A percentile compares a stretch with the other conserved stretches of the same genome.
Evolutionary conservation across 257 asterid species (phyloP).

Genomic region (Solanum pennellii): DNA sequence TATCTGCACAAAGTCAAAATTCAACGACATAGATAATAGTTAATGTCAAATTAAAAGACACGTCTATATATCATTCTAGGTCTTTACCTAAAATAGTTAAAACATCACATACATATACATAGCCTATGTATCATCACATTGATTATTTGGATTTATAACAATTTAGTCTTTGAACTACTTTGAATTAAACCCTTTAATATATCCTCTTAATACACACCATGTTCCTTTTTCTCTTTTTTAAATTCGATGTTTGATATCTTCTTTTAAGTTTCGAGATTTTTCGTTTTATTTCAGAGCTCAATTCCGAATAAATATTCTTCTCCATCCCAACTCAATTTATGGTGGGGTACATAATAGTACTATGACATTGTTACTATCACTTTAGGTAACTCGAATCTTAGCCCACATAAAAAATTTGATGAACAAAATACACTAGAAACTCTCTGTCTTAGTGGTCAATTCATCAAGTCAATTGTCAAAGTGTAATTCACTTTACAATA

Average conservation of each 20-base stretch:
- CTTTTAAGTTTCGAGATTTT: fast-evolving
- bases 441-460: background rate
- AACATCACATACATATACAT: slow-evolving; percentile 29
- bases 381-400: background rate
- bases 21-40: fast-evolving
- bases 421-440: background rate
- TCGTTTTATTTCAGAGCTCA: background rate
- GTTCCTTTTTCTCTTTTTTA: too few relatives aligned
- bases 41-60: too few relatives aligned
- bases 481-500: background rate
- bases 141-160: slow-evolving; percentile 11
- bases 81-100: slow-evolving; percentile 19
- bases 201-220: too few relatives aligned
- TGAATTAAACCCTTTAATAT: background rate
- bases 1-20: too few relatives aligned
- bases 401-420: background rate
- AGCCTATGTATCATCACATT: slow-evolving; percentile 15
- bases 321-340: background rate
- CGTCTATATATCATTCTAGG: too few relatives aligned
- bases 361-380: background rate
- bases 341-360: background rate
- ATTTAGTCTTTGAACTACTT: slow-evolving; percentile 5
- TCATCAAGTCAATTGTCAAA: background rate
- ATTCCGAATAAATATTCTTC: too few relatives aligned
- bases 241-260: too few relatives aligned